Percentiles rank a stretch among this genome's conserved stretches.
phyloP scores from a whole-genome alignment of 2,329 filamentous ascomycete species.

The Cadophora gregata region DNA sequence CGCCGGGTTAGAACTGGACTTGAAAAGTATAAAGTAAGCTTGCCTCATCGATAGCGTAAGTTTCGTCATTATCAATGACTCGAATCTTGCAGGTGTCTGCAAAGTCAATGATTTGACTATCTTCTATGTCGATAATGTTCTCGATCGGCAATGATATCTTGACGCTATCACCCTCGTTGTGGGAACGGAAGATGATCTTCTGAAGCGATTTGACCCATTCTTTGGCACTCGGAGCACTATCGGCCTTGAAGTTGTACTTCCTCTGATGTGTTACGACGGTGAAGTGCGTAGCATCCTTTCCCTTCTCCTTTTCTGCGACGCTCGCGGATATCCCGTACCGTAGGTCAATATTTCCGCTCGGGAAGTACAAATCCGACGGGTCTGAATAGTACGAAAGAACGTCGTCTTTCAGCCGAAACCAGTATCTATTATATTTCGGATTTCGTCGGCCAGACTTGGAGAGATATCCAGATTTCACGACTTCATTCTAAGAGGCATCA shows the following conservation, averaged over 20 bases:
- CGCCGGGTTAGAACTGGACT: constrained; percentile 36
- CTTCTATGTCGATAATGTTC: constrained; percentile 91
- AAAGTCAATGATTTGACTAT: constrained; percentile 88
- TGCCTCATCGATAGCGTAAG: constrained; percentile 93
- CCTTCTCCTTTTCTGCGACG: constrained; percentile 73
- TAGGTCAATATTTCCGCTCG: constrained; percentile 88
- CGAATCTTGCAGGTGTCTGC: constrained; percentile 93
- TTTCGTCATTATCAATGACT: constrained; percentile 92
- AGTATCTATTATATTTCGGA: constrained; percentile 86
- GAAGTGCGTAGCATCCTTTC: constrained; percentile 77
- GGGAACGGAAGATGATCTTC: constrained; percentile 92
- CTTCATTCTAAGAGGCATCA: constrained; percentile 61
- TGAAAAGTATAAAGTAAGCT: constrained; percentile 32
- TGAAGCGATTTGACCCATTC: constrained; percentile 97
- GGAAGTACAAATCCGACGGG: constrained; percentile 87
- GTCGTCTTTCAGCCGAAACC: constrained; percentile 92
- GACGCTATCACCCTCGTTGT: constrained; percentile 96
- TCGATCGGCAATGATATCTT: constrained; percentile 91
- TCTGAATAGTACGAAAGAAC: constrained; percentile 89
- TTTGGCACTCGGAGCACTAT: constrained; percentile 85
- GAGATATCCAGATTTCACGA: constrained; percentile 86
- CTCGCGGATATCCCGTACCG: constrained; percentile 90
- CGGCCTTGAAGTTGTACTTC: constrained; percentile 86
- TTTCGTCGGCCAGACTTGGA: constrained; percentile 89
- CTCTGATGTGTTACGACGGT: constrained; percentile 81